Base-by-base conservation (phyloP, 495 filamentous ascomycete genomes). In the Penicillium coprophilum region DNA sequence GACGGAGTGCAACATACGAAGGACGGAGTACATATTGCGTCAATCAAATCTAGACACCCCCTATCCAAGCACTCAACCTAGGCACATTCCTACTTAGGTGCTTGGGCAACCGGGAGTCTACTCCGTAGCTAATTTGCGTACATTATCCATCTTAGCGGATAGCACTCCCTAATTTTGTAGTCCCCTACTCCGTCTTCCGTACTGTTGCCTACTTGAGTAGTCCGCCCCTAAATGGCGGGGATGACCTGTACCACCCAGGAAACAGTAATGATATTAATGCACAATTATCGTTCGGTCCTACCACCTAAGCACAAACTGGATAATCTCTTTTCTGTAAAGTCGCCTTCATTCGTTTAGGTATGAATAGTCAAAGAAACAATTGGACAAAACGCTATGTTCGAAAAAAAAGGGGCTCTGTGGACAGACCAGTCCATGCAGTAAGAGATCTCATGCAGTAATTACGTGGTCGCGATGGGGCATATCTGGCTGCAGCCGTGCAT, bases 1-100 rank as follows among this genome's bases (percentile, higher is more conserved):
- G 44, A 60, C 24, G 24, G 24, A 5, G 24, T 27, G 7, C 24
- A 44, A n/a, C n/a, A n/a, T n/a, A n/a, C n/a, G n/a, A n/a, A n/a
- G 44, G 44, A 60, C 24, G 24, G 24, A 5, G 24, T 27, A 27
- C 24, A 44, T 44, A 58, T 20, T 51, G 28, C 40, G 61, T 52
- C 51, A 57, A 62, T 60, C 62, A 40, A 45, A 50, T 50, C 54
- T 58, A 47, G 55, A 49, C 51, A 49, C 51, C 56, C 49, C 51
- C 23, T 59, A 54, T 54, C 20, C 30, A 30, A 40, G 27, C 30
- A 27, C 38, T 17, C 41, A 31, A 38, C 38, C 46, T 28, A 19
- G 41, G 31, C 21, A 28, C 27, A 17, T 44, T 30, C 27, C 17
- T 44, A 15, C 50, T 34, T 38, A 39, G 4, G 11, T 6, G 19